phyloP scores from a whole-genome alignment of 495 filamentous ascomycete species.

The Endocarpon pusillum region DNA sequence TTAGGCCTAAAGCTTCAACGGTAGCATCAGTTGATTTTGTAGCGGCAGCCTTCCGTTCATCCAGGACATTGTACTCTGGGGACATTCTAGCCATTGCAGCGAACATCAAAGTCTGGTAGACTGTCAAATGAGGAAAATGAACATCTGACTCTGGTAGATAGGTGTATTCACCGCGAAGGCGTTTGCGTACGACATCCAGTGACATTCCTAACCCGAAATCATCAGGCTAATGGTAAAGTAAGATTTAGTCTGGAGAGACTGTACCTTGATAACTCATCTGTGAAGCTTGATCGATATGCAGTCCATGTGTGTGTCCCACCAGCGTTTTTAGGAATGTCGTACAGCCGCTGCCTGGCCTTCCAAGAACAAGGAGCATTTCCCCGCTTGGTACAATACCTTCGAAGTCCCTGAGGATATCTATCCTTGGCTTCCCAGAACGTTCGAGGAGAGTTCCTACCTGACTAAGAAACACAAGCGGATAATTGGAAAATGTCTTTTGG shows the following conservation, averaged over 20 bases:
- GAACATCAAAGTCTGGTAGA: slow-evolving; percentile 56
- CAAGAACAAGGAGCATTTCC: slow-evolving; percentile 30
- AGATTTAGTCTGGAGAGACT: not conserved
- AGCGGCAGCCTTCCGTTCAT: not conserved
- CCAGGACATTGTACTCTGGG: not conserved
- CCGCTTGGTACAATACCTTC: slow-evolving; percentile 53
- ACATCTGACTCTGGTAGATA: slow-evolving; percentile 52
- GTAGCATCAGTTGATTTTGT: not conserved
- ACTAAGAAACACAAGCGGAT: not conserved
- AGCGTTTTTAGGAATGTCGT: slow-evolving; percentile 26
- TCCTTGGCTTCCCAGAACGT: slow-evolving; percentile 35
- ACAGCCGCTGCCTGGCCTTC: slow-evolving; percentile 28
- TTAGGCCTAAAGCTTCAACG: not conserved
- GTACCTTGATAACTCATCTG: slow-evolving; percentile 33
- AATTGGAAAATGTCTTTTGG: slow-evolving; percentile 10
- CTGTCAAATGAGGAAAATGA: slow-evolving; percentile 56
- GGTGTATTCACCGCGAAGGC: slow-evolving; percentile 35
- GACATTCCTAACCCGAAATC: not conserved
- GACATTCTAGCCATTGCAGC: slow-evolving; percentile 25
- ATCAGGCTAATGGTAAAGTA: not conserved
- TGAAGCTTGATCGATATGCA: slow-evolving; percentile 24
- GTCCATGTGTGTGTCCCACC: slow-evolving; percentile 21
- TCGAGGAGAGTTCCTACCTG: slow-evolving; percentile 31
- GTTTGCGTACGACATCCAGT: slow-evolving; percentile 28
- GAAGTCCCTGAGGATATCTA: slow-evolving; percentile 61